phyloP scores from a whole-genome alignment of 169 alveolate genomes.

The Miamiensis avidus region DNA sequence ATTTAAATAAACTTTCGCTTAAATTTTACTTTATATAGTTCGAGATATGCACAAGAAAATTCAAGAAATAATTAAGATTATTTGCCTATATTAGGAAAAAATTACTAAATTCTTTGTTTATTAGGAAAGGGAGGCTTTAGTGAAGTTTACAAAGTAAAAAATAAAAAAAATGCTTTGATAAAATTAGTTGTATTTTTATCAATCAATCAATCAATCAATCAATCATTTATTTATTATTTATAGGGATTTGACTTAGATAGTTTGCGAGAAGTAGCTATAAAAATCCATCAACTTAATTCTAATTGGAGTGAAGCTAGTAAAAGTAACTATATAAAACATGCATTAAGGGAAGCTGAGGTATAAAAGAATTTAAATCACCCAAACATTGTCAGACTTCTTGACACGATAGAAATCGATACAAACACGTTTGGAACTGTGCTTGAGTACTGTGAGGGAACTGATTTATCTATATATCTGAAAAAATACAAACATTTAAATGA shows the following conservation, averaged over 20 bases:
- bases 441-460: constrained; percentile 24
- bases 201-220: not conserved
- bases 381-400: constrained; percentile 84
- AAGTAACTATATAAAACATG: constrained; percentile 86
- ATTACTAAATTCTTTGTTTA: constrained; percentile 75
- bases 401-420: constrained; percentile 86
- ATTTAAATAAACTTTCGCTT: not conserved
- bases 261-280: constrained; percentile 83
- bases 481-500: constrained; percentile 76
- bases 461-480: constrained; percentile 11
- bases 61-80: constrained; percentile 30
- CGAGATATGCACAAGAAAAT: constrained; percentile 10
- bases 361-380: constrained; percentile 82
- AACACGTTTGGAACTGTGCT: constrained; percentile 84
- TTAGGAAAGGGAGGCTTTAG: constrained; percentile 91
- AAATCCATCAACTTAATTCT: constrained; percentile 85
- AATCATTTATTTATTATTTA: not conserved
- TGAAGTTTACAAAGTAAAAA: constrained; percentile 83
- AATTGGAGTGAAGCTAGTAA: constrained; percentile 82
- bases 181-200: not conserved
- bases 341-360: constrained; percentile 87
- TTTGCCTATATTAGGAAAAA: constrained; percentile 54
- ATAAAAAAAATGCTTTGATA: not conserved
- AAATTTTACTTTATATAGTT: not conserved
- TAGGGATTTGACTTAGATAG: constrained; percentile 83